Evolutionary conservation across 2,329 filamentous ascomycete species (phyloP).

Genomic region (Zasmidium cellare): DNA sequence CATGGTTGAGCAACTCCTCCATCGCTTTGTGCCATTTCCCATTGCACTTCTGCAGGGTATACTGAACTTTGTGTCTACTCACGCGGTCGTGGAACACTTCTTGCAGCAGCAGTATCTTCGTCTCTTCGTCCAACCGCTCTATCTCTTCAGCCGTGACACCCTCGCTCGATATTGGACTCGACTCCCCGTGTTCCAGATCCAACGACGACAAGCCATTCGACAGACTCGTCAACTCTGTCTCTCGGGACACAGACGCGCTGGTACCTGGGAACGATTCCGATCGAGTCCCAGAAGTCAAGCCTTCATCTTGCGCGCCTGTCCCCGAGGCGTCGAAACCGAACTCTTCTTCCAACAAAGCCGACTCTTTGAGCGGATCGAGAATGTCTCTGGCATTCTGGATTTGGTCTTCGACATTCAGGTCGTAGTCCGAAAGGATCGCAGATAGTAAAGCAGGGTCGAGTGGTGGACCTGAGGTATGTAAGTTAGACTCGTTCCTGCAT

Average conservation of each 20-base stretch:
- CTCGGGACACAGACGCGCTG: slow-evolving; percentile 43
- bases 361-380: slow-evolving; percentile 65
- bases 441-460: slow-evolving; percentile 77
- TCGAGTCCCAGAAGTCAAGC: slow-evolving; percentile 15
- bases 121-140: slow-evolving; percentile 54
- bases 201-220: slow-evolving; percentile 47
- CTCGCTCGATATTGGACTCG: slow-evolving; percentile 25
- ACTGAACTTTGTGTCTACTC: slow-evolving; percentile 63
- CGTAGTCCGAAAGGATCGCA: slow-evolving; percentile 73
- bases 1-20: slow-evolving; percentile 77
- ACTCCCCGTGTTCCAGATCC: slow-evolving; percentile 22
- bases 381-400: slow-evolving; percentile 57
- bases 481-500: slow-evolving; percentile 30
- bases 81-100: slow-evolving; percentile 70
- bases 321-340: slow-evolving; percentile 73
- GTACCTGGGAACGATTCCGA: slow-evolving; percentile 39
- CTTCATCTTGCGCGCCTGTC: slow-evolving; percentile 51
- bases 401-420: slow-evolving; percentile 57
- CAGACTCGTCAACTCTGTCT: slow-evolving; percentile 53
- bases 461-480: slow-evolving; percentile 53
- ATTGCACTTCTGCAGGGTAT: slow-evolving; percentile 66
- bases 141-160: slow-evolving; percentile 31
- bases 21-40: slow-evolving; percentile 70
- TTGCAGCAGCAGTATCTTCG: slow-evolving; percentile 63
- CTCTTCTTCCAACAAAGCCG: slow-evolving; percentile 67